phyloP scores from a whole-genome alignment of 192 early-diverging fungal species.

The Nowakowskiella sp. region DNA sequence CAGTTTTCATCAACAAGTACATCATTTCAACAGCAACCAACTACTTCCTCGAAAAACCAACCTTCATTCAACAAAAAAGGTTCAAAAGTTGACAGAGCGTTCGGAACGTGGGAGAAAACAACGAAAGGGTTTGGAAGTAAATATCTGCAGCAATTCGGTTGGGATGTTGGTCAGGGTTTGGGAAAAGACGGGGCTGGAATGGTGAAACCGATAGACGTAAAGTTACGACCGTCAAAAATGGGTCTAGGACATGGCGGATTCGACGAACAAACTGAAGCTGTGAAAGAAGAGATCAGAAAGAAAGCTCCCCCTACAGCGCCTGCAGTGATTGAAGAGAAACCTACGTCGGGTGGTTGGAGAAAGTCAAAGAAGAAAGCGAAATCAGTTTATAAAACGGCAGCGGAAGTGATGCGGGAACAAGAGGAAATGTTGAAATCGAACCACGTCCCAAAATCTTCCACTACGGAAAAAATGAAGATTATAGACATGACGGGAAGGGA shows the following conservation, averaged over 20 bases:
- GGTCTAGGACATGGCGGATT: constrained; percentile 79
- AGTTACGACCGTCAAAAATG: constrained; percentile 64
- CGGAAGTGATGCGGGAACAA: constrained; percentile 59
- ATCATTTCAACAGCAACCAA: not conserved
- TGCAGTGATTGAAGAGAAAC: not conserved
- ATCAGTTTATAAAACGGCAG: constrained; percentile 64
- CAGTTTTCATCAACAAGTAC: no score
- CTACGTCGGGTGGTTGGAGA: constrained; percentile 31
- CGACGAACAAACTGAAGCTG: constrained; percentile 64
- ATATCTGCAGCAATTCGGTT: constrained; percentile 89
- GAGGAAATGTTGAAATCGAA: constrained; percentile 21
- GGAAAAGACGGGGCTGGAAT: constrained; percentile 81
- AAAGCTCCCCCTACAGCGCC: constrained; percentile 12
- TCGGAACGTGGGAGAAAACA: constrained; percentile 73
- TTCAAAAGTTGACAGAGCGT: constrained; percentile 64
- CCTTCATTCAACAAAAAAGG: constrained; percentile 6
- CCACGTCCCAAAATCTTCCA: not conserved
- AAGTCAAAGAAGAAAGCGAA: constrained; percentile 37
- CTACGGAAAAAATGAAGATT: constrained; percentile 54
- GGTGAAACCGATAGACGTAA: constrained; percentile 83
- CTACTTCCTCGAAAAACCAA: constrained; percentile 5
- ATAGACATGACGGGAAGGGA: constrained; percentile 77
- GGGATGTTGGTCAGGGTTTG: constrained; percentile 79
- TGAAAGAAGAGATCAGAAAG: constrained; percentile 42
- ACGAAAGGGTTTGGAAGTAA: constrained; percentile 69